A percentile compares a stretch with the other conserved stretches of the same genome.
Conservation (phyloP, 2,329 filamentous ascomycete genomes). For the Boeremia exigua region DNA sequence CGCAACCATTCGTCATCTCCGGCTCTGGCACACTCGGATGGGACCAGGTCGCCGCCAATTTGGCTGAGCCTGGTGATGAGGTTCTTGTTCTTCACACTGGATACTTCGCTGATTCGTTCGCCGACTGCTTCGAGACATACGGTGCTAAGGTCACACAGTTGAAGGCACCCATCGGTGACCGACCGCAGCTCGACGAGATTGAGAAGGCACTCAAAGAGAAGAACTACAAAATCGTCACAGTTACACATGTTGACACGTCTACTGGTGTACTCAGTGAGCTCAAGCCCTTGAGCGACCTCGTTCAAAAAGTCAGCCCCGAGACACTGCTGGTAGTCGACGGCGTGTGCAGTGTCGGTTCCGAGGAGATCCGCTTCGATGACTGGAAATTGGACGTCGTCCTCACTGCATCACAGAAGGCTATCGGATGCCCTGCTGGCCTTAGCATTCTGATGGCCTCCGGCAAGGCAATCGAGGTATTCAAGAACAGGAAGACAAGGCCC, state of each 20-base stretch:
- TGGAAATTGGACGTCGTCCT: slow-evolving; percentile 93
- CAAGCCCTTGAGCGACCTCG: slow-evolving; percentile 79
- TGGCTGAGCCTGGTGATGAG: slow-evolving; percentile 87
- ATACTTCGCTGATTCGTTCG: slow-evolving; percentile 96
- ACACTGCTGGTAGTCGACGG: slow-evolving; percentile 93
- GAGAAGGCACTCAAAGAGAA: slow-evolving; percentile 88
- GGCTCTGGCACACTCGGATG: slow-evolving; percentile 95
- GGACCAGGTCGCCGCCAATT: slow-evolving; percentile 94
- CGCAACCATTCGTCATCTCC: slow-evolving; percentile 91
- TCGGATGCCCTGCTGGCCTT: slow-evolving; percentile 91
- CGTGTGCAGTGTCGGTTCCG: slow-evolving; percentile 94
- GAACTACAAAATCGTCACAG: slow-evolving; percentile 91
- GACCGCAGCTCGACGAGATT: slow-evolving; percentile 84
- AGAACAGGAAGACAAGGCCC: slow-evolving; percentile 80
- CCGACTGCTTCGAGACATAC: slow-evolving; percentile 89
- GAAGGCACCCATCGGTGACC: slow-evolving; percentile 84
- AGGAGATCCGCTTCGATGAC: slow-evolving; percentile 94
- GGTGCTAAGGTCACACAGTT: slow-evolving; percentile 89
- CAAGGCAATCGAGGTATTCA: slow-evolving; percentile 80
- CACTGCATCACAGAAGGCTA: slow-evolving; percentile 95
- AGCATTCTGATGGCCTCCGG: slow-evolving; percentile 94
- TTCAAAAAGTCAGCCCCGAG: slow-evolving; percentile 85
- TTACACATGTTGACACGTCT: slow-evolving; percentile 97
- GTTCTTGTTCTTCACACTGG: slow-evolving; percentile 93
- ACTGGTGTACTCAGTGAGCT: slow-evolving; percentile 95